Conservation (phyloP, 1,139 yeast species). For the Hansenula lynferdii region DNA sequence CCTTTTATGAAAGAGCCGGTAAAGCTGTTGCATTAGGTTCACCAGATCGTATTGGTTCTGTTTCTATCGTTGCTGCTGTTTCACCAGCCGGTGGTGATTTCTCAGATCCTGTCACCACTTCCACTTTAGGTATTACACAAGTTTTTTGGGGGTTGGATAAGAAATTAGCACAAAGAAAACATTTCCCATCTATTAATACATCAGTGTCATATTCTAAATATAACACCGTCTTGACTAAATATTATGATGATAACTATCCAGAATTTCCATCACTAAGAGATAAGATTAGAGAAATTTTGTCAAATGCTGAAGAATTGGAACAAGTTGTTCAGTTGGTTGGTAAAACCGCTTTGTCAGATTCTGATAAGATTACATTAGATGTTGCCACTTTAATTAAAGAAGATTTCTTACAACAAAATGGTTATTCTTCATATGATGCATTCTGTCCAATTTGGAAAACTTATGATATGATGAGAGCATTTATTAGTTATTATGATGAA, state of each 20-base stretch:
- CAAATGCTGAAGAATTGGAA: constrained; percentile 97
- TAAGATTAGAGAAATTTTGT: constrained; percentile 87
- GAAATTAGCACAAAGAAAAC: constrained; percentile 98
- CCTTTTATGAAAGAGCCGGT: constrained; percentile 99
- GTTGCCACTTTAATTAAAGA: constrained; percentile 90
- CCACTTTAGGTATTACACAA: constrained; percentile 98
- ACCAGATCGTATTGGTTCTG: constrained; percentile 95
- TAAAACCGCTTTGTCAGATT: constrained; percentile 93
- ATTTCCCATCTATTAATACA: constrained; percentile 98
- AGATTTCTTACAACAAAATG: constrained; percentile 98
- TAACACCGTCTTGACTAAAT: constrained; percentile 79
- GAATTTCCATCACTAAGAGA: constrained; percentile 89
- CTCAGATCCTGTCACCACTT: constrained; percentile 98
- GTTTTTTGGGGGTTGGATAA: constrained; percentile 99
- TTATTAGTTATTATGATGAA: constrained; percentile 87
- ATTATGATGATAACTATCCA: constrained; percentile 81
- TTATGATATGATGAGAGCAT: constrained; percentile 94
- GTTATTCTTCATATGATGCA: constrained; percentile 96
- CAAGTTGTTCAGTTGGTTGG: constrained; percentile 99
- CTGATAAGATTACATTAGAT: constrained; percentile 94
- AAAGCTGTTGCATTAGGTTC: constrained; percentile 93
- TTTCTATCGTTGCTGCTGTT: constrained; percentile 98
- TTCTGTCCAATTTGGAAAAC: constrained; percentile 99
- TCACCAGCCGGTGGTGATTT: constrained; percentile 99
- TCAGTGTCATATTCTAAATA: constrained; percentile 95